A percentile compares a stretch with the other conserved stretches of the same genome.
Conservation (phyloP, 345 rosid genomes). For the Stellera chamaejasme region DNA sequence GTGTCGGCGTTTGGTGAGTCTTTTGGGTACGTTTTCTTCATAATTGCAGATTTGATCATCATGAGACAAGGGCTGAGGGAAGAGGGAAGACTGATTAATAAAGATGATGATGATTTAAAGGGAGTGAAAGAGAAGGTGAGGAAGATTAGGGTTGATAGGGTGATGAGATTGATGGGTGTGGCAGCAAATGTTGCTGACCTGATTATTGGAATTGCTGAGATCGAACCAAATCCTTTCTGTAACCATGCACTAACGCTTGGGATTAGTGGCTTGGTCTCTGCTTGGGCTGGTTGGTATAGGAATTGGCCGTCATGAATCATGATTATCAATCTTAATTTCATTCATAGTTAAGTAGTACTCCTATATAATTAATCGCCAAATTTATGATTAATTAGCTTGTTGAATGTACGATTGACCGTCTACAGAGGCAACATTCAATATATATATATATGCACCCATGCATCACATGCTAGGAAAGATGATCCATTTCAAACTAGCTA, state of each 20-base stretch:
- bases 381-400: no score
- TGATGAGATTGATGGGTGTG: constrained; percentile 80
- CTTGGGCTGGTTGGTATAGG: constrained; percentile 99
- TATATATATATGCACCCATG: no score
- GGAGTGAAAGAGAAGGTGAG: constrained; percentile 26
- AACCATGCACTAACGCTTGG: constrained; percentile 66
- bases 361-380: no score
- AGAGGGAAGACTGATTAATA: constrained; percentile 33
- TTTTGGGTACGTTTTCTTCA: constrained; percentile 84
- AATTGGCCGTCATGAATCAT: constrained; percentile 65
- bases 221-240: constrained; percentile 87
- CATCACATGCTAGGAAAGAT: no score
- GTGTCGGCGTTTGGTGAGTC: constrained; percentile 95
- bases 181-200: constrained; percentile 91
- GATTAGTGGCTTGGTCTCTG: constrained; percentile 87
- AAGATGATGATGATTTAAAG: constrained; percentile 14
- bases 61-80: constrained; percentile 40
- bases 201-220: constrained; percentile 71
- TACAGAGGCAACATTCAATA: no score
- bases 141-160: constrained; percentile 52
- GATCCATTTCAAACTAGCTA: no score
- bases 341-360: no score
- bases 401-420: no score
- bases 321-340: no score
- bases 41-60: constrained; percentile 51